Base-by-base conservation (phyloP, 495 filamentous ascomycete species). In the Symbiotaphrina buchneri region DNA sequence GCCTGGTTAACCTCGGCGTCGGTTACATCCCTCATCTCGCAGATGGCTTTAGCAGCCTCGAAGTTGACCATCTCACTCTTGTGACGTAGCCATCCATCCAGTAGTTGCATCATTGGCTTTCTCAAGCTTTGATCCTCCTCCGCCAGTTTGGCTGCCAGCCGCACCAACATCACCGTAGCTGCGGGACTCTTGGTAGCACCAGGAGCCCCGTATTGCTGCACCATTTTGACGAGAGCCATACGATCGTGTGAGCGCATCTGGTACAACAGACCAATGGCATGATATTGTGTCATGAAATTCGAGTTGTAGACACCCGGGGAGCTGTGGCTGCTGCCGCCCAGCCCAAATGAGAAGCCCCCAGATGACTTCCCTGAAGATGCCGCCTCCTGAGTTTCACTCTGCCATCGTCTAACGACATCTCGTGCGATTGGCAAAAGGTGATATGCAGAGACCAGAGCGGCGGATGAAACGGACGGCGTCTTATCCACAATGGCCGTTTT, bases 1-100 rank as follows among this genome's bases (percentile, higher is more conserved):
- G 90, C 83, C 48, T 94, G 84, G 2, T 74, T 68, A 18, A 84
- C 77, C 49, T 99, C 87, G 26, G 68, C 71, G 44, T 99, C 90
- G 23, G 76, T 80, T 23, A 94, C 77, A 52, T 97, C 82, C 30
- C 71, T 68, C 63, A 95, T 73, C 42, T 85, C 76, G 52, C 82
- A 90, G 47, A 99, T 92, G 14, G 85, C 81, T 60, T 95, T 95
- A 15, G 87, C 90, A 31, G 87, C 87, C 56, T 99, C 87, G 43
- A 99, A 95, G 55, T 94, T 99, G 51, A 97, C 90, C 90, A 99
- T 95, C 46, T 99, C 87, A 47, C 83, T 83, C 69, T 99, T 99
- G 52, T 99, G 84, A 49, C 87, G 68, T 45, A 93, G 65, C 84
- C 83, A 93, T 43, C 84, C 81, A 54, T 94, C 84, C 49, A 94